Percentiles rank a stretch among this genome's conserved stretches.
phyloP scores from a whole-genome alignment of 495 filamentous ascomycete species.

The Sordaria brevicollis region DNA sequence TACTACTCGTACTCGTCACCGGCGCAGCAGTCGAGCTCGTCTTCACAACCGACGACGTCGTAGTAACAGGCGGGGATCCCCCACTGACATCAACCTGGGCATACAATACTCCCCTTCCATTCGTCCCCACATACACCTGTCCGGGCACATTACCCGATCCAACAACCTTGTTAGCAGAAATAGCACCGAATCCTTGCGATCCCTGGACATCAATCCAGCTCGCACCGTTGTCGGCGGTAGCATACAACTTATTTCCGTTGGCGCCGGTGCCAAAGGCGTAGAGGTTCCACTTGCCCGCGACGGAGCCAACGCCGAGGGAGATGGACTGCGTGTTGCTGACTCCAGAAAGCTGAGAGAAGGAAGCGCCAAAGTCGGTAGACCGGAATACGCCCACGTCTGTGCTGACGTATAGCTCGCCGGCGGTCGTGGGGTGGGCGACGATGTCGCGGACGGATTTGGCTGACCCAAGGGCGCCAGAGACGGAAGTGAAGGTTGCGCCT shows the following conservation, averaged over 20 bases:
- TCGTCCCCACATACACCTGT: conserved; percentile 48
- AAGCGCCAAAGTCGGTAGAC: conserved; percentile 36
- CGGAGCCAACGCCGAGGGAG: conserved; percentile 30
- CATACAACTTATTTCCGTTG: conserved; percentile 37
- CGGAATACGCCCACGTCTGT: conserved; percentile 45
- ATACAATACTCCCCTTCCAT: conserved; percentile 48
- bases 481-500: conserved; percentile 31
- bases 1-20: conserved; percentile 1
- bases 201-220: conserved; percentile 46
- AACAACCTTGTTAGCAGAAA: conserved; percentile 33
- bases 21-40: not conserved
- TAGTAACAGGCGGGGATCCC: not conserved
- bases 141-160: conserved; percentile 40
- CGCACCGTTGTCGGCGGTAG: conserved; percentile 35
- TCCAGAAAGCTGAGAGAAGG: conserved; percentile 30
- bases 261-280: conserved; percentile 41
- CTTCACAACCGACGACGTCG: not conserved
- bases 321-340: conserved; percentile 36
- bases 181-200: conserved; percentile 41
- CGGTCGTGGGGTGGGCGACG: conserved; percentile 34
- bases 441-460: conserved; percentile 35
- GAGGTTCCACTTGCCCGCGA: conserved; percentile 27
- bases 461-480: conserved; percentile 22
- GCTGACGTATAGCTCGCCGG: conserved; percentile 44
- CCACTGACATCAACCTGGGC: conserved; percentile 20